Evolutionary conservation across 345 rosid species (phyloP).

Genomic region (Syzygium jambos): DNA sequence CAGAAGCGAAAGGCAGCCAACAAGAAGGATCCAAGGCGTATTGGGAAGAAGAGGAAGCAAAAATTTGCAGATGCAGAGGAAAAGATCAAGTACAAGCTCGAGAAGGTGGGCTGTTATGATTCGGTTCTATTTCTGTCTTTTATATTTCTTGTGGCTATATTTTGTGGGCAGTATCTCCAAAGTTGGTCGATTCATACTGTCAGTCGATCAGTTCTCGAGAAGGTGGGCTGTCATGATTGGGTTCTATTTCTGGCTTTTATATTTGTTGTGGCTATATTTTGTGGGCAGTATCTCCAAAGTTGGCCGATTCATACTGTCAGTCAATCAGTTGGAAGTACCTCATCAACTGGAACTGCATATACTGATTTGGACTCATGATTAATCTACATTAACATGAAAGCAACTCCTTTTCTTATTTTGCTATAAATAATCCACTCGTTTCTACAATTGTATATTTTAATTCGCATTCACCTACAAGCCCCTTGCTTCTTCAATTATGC

Average conservation of each 20-base stretch:
- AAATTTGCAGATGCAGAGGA: conserved; percentile 75
- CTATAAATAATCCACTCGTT: not conserved
- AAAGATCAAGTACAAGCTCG: conserved; percentile 68
- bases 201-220: not conserved
- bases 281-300: not conserved
- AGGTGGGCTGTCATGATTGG: too few species aligned
- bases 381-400: not conserved
- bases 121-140: not conserved
- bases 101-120: conserved; percentile 37
- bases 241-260: not conserved
- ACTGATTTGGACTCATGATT: not conserved
- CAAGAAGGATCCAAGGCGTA: conserved; percentile 66
- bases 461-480: not conserved
- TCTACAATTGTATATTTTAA: not conserved
- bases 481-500: not conserved
- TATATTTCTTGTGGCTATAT: not conserved
- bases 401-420: not conserved
- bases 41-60: conserved; percentile 50
- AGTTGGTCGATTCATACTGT: not conserved
- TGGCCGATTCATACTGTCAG: not conserved
- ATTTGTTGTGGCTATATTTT: not conserved
- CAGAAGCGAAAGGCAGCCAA: conserved; percentile 77
- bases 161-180: not conserved
- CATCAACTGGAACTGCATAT: not conserved
- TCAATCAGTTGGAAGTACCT: not conserved